Base-by-base conservation (phyloP, 495 filamentous ascomycete species). In the Penicillium lividum region DNA sequence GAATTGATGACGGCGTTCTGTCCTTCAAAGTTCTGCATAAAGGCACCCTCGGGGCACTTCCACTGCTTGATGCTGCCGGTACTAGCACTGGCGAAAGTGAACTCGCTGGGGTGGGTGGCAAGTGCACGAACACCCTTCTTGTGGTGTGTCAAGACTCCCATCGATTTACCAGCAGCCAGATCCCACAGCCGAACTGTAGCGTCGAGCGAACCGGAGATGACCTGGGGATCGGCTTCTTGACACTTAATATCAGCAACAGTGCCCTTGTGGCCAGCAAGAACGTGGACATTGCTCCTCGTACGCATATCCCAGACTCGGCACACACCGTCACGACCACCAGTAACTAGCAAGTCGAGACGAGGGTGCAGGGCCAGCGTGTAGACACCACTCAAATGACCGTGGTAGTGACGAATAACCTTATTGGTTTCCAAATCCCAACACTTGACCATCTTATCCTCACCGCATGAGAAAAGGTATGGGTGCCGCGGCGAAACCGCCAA, bases 361-460 rank as follows among this genome's bases (percentile, higher is more conserved):
- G 95, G 95, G 66, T 99, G 95, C 3, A 98, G 78, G 2, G 87
- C 82, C 4, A 99, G 79, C 1, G 93, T 91, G 75, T 98, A 98
- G 5, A 99, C 95, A 62, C 95, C 95, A 60, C 90, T 95, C 4
- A 99, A 79, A 75, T 99, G 95, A 16, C 95, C 95, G 75, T 99
- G 95, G 73, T 98, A 98, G 73, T 99, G 93, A 33, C 94, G 84
- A 65, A 99, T 99, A 54, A 99, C 95, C 74, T 96, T 96, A 73
- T 99, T 99, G 7, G 91, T 94, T 70, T 99, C 95, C 63, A 99
- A 73, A 77, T 99, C 95, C 95, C 95, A 99, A 77, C 95, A 98
- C 75, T 98, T 98, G 36, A 99, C 95, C 92, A 96, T 97, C 82
- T 99, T 99, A 72, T 99, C 95, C 73, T 99, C 95, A 51, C 90